Conservation (phyloP, 345 rosid genomes). For the Brassica cretica region DNA sequence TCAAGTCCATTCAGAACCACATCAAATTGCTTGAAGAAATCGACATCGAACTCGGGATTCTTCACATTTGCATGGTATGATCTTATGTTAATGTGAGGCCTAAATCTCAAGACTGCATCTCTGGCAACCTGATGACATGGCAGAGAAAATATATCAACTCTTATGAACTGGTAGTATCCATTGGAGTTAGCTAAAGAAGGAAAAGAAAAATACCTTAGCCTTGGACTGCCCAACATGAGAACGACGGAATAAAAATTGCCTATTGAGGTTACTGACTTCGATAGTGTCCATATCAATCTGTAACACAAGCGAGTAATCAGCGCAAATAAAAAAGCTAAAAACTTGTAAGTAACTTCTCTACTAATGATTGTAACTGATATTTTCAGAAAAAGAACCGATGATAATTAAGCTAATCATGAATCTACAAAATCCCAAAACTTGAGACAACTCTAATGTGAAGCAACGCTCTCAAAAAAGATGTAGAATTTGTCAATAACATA, state of each 20-base stretch:
- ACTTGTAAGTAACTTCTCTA: background rate
- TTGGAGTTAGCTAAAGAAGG: background rate
- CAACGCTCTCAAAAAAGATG: no score
- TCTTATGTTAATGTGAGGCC: slow-evolving; percentile 78
- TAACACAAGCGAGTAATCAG: slow-evolving; percentile 20
- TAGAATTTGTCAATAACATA: no score
- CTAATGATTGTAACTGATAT: background rate
- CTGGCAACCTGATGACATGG: slow-evolving; percentile 76
- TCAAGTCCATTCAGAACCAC: slow-evolving; percentile 97
- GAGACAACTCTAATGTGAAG: no score
- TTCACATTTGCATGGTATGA: slow-evolving; percentile 93
- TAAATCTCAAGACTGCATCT: slow-evolving; percentile 90
- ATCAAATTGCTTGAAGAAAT: slow-evolving; percentile 89
- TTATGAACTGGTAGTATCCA: background rate
- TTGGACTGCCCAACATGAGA: slow-evolving; percentile 97
- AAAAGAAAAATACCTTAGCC: slow-evolving; percentile 63
- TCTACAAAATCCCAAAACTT: no score
- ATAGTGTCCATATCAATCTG: slow-evolving; percentile 99
- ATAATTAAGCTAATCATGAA: no score
- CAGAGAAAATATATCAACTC: background rate
- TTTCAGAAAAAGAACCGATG: background rate
- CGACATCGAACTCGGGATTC: slow-evolving; percentile 76
- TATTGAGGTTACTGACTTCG: slow-evolving; percentile 97
- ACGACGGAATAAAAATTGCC: slow-evolving; percentile 89
- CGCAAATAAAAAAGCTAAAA: background rate